These are phyloP conservation scores for Didymella pinodella DNA, from an alignment of 2,329 filamentous ascomycete genomes.

Conservation along the genomic window DNA sequence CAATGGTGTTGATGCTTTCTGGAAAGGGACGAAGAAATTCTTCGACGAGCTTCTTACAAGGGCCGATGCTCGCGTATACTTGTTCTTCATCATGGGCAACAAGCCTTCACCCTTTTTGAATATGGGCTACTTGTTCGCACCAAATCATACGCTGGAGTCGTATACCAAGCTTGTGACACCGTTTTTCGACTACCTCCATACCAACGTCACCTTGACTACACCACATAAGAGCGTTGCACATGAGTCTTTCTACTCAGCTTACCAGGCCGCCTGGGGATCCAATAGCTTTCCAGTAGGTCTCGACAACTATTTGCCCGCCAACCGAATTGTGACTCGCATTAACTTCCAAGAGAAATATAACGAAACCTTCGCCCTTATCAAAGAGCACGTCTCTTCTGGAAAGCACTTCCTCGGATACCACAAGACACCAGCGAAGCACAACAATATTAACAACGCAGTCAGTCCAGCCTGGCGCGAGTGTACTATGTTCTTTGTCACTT, in stretches of 20 bases:
- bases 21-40: background rate
- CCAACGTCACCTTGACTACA: slow-evolving; percentile 32
- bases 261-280: slow-evolving; percentile 31
- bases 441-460: slow-evolving; percentile 32
- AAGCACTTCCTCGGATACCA: slow-evolving; percentile 30
- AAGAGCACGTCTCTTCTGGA: slow-evolving; percentile 25
- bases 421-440: slow-evolving; percentile 26
- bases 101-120: background rate
- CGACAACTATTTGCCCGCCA: background rate
- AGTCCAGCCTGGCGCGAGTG: slow-evolving; percentile 31
- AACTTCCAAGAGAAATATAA: slow-evolving; percentile 39
- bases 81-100: slow-evolving; percentile 6
- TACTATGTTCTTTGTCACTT: slow-evolving; percentile 29
- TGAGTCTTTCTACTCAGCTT: slow-evolving; percentile 27
- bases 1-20: background rate
- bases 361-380: slow-evolving; percentile 52
- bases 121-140: background rate
- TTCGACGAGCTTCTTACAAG: background rate
- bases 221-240: slow-evolving; percentile 32
- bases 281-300: slow-evolving; percentile 21
- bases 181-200: background rate
- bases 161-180: background rate
- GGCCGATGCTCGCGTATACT: background rate
- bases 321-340: slow-evolving; percentile 34
- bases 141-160: background rate